Percentiles rank a stretch among this genome's conserved stretches.
Evolutionary conservation across 768 basidiomycete species (phyloP).

Genomic region (Collybiopsis luxurians): DNA sequence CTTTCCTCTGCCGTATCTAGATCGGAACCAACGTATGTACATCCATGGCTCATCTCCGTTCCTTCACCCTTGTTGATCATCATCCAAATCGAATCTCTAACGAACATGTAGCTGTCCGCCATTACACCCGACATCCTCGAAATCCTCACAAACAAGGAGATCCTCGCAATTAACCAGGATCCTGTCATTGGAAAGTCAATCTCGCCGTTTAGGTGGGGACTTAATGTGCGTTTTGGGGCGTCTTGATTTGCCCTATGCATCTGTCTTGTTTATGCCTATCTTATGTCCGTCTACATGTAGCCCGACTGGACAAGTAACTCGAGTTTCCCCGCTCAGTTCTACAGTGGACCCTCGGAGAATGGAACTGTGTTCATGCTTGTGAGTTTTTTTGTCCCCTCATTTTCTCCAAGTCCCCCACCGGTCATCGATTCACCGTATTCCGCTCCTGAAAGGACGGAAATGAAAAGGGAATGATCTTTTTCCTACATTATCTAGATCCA

Average conservation of each 20-base stretch:
- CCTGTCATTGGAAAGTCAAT: constrained; percentile 57
- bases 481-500: too few species aligned
- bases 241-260: background rate
- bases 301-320: constrained; percentile 36
- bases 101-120: constrained; percentile 38
- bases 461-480: too few species aligned
- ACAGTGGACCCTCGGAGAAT: constrained; percentile 58
- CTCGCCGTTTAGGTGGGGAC: constrained; percentile 67
- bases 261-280: background rate
- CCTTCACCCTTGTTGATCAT: background rate
- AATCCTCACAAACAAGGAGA: constrained; percentile 61
- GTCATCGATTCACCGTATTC: too few species aligned
- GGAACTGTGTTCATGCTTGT: constrained; percentile 68
- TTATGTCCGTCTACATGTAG: constrained; percentile 13
- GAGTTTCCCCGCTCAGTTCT: constrained; percentile 60
- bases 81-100: background rate
- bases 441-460: too few species aligned
- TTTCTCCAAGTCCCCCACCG: too few species aligned
- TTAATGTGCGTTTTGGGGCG: constrained; percentile 42
- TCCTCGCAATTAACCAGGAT: constrained; percentile 70
- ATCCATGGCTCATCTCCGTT: background rate
- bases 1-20: constrained; percentile 12
- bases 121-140: constrained; percentile 48
- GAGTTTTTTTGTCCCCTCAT: constrained; percentile 10
- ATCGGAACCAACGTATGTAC: constrained; percentile 53